Conservation (phyloP, 139 green algal genomes). For the Picochlorum costavermella region DNA sequence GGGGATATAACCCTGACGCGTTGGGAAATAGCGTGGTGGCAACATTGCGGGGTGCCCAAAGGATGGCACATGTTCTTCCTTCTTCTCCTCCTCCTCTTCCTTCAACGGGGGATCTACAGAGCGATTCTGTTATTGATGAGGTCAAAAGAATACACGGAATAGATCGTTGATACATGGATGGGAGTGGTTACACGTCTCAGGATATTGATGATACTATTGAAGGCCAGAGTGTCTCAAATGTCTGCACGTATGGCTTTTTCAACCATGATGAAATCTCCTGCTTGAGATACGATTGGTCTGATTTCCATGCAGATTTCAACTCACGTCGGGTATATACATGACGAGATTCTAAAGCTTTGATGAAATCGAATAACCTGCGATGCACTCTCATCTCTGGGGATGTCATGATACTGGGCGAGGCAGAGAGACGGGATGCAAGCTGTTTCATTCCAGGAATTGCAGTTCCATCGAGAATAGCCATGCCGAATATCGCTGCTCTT, state of each 20-base stretch:
- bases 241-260: slow-evolving; percentile 15
- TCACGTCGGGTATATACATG: slow-evolving; percentile 29
- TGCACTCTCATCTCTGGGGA: slow-evolving; percentile 46
- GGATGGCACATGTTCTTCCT: not conserved
- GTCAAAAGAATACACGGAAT: no score
- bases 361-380: slow-evolving; percentile 47
- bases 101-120: no score
- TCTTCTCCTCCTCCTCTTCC: no score
- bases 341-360: slow-evolving; percentile 28
- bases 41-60: not conserved
- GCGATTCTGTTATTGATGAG: no score
- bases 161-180: no score
- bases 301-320: slow-evolving; percentile 38
- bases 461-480: slow-evolving; percentile 70
- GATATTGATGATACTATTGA: slow-evolving; percentile 5
- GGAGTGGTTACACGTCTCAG: no score
- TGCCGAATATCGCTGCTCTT: slow-evolving; percentile 58
- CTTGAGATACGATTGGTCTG: slow-evolving; percentile 35
- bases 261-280: slow-evolving; percentile 53
- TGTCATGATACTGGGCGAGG: slow-evolving; percentile 33
- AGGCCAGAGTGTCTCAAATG: slow-evolving; percentile 45
- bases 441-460: slow-evolving; percentile 41
- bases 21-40: slow-evolving; percentile 17
- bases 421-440: slow-evolving; percentile 29
- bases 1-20: slow-evolving; percentile 22